Conservation (phyloP, 2,329 filamentous ascomycete species). For the Fusarium haematococcum region DNA sequence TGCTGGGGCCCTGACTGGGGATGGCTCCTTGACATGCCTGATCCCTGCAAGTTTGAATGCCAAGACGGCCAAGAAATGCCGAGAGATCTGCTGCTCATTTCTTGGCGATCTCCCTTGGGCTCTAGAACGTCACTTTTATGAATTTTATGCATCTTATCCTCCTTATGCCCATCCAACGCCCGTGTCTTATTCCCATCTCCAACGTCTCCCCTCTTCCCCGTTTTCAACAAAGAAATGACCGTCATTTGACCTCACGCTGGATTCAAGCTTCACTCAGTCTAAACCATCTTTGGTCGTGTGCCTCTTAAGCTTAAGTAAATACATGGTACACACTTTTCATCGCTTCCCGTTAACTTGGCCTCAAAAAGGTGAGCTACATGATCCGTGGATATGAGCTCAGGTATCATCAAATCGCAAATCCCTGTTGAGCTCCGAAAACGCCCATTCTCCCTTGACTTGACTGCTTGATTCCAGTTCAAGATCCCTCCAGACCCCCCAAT, state of each 20-base stretch:
- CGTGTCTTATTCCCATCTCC: slow-evolving; percentile 20
- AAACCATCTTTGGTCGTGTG: slow-evolving; percentile 2
- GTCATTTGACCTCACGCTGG: not conserved
- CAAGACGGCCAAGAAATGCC: slow-evolving; percentile 43
- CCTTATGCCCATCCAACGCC: slow-evolving; percentile 8
- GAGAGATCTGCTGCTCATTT: slow-evolving; percentile 35
- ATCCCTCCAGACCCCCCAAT: not conserved
- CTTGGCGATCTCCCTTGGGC: slow-evolving; percentile 33
- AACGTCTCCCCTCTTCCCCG: not conserved
- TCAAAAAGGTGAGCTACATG: slow-evolving; percentile 37
- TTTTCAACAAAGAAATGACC: not conserved
- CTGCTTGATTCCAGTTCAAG: slow-evolving; percentile 9
- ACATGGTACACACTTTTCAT: not conserved
- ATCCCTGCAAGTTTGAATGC: slow-evolving; percentile 13
- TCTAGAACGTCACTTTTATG: slow-evolving; percentile 9
- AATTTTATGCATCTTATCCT: slow-evolving; percentile 19
- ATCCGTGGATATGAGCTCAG: slow-evolving; percentile 37
- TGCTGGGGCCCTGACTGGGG: not conserved
- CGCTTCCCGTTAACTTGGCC: slow-evolving; percentile 3
- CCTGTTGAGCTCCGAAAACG: slow-evolving; percentile 37
- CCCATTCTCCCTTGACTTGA: slow-evolving; percentile 16
- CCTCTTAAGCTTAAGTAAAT: slow-evolving; percentile 6
- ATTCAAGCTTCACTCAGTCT: not conserved
- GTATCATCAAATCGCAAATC: slow-evolving; percentile 43
- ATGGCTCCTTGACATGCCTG: not conserved